phyloP scores from a whole-genome alignment of 305 asterid genomes.

The Striga hermonthica region DNA sequence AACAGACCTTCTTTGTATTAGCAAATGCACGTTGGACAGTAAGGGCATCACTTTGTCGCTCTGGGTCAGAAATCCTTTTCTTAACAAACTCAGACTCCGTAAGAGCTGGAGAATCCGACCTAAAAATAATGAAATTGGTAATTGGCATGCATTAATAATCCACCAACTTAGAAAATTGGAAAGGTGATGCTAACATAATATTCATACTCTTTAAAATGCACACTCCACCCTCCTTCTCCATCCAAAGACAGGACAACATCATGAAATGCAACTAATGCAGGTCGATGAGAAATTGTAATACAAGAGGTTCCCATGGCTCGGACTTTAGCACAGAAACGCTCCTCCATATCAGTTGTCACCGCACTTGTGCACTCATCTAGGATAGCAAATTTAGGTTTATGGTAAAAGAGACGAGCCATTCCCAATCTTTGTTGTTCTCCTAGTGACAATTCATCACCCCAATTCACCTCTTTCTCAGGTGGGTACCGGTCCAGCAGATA shows the following conservation, averaged over 20 bases:
- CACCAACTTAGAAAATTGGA: slow-evolving; percentile 4
- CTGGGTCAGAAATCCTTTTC: slow-evolving; percentile 55
- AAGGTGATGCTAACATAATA: slow-evolving; percentile 25
- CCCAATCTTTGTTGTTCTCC: slow-evolving; percentile 99
- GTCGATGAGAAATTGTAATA: slow-evolving; percentile 98
- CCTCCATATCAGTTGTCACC: slow-evolving; percentile 99
- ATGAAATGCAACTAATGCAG: slow-evolving; percentile 97
- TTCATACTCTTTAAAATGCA: slow-evolving; percentile 69
- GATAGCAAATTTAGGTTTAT: slow-evolving; percentile 94
- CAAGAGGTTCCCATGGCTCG: slow-evolving; percentile 99
- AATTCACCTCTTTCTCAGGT: slow-evolving; percentile 88
- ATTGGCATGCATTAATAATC: slow-evolving; percentile 12
- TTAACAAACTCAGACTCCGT: slow-evolving; percentile 53
- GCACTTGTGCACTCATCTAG: slow-evolving; percentile 99
- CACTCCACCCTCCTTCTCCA: slow-evolving; percentile 99
- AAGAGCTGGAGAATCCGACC: slow-evolving; percentile 63
- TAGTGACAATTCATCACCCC: slow-evolving; percentile 96
- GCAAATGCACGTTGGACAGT: slow-evolving; percentile 95
- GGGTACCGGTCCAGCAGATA: slow-evolving; percentile 94
- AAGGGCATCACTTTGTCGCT: slow-evolving; percentile 87
- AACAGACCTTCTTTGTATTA: slow-evolving; percentile 59
- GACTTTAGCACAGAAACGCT: slow-evolving; percentile 92
- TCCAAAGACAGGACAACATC: slow-evolving; percentile 95
- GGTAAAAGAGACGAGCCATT: slow-evolving; percentile 99
- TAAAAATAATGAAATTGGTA: slow-evolving; percentile 34